These are phyloP conservation scores for Pisolithus albus DNA, from an alignment of 768 basidiomycete species.

Conservation along the genomic window DNA sequence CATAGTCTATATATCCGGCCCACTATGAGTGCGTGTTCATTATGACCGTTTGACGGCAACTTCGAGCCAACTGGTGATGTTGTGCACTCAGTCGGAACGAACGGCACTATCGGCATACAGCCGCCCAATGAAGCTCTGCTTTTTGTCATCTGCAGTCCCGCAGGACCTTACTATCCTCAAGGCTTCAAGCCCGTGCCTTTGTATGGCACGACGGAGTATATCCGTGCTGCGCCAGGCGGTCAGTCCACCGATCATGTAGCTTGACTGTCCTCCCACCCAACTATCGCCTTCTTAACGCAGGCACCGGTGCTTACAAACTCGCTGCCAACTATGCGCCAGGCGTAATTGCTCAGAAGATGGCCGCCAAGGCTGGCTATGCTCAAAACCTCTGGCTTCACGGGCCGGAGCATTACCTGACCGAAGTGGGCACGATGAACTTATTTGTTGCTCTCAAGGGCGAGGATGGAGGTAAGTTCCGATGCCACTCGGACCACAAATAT, in stretches of 20 bases:
- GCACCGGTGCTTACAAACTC: constrained; percentile 83
- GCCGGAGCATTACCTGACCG: constrained; percentile 43
- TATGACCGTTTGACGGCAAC: neutral
- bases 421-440: constrained; percentile 90
- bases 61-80: constrained; percentile 2
- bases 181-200: constrained; percentile 92
- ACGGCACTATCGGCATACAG: constrained; percentile 39
- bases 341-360: constrained; percentile 76
- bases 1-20: constrained; percentile 91
- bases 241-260: neutral
- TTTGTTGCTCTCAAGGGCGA: constrained; percentile 72
- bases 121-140: constrained; percentile 63
- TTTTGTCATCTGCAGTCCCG: constrained; percentile 56
- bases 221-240: constrained; percentile 85
- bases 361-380: constrained; percentile 68
- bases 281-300: constrained; percentile 24
- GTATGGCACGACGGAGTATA: constrained; percentile 74
- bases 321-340: constrained; percentile 88
- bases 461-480: constrained; percentile 47
- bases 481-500: neutral
- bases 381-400: constrained; percentile 92
- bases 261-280: constrained; percentile 5
- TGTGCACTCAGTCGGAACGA: constrained; percentile 56
- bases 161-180: constrained; percentile 75
- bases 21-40: constrained; percentile 47